Evolutionary conservation across 2,329 filamentous ascomycete genomes (phyloP), one percentile per base, ranked within the genome.

Genomic region (Aphanocladium album): DNA sequence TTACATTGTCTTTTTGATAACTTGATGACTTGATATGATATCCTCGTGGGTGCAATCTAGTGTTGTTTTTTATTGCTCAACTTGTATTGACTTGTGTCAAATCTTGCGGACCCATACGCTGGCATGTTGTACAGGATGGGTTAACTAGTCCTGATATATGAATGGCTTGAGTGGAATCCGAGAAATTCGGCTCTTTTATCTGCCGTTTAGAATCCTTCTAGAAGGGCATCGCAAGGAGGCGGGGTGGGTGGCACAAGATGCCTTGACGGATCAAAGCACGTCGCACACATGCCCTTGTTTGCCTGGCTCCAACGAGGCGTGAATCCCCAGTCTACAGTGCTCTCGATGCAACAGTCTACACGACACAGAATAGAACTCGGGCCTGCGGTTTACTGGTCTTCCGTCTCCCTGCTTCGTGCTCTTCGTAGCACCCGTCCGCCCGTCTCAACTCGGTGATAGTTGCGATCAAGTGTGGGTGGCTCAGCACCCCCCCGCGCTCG

Each of bases 401-500:
- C n/a, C n/a, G n/a, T 11, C 19, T 17, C 25, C 17, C 14, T 57
- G 35, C 33, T 43, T 16, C 23, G 41, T 16, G 39, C 49, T 45
- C 27, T 43, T 19, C n/a, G 56, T 59, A 16, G 46, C 25, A 51
- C 47, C 37, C 47, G 46, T 45, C 21, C 25, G 35, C 25, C n/a
- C 25, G n/a, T 52, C 56, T 59, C 45, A 59, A 59, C 46, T 43
- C 37, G 56, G 56, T 19, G 56, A 59, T 51, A 43, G 46, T 59
- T 59, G 56, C 56, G 56, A 59, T 16, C 4, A 51, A 19, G 19
- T 35, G 37, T 16, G 46, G 46, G 45, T 25, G 30, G 41, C 12
- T 9, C n/a, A 14, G 33, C 33, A 35, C 41, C 53, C 43, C 35
- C 39, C 21, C n/a, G 9, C 14, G 17, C 21, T n/a, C 30, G 39